These are phyloP conservation scores for Ceratocystis diversiconidia DNA, from an alignment of 2,329 filamentous ascomycete species.

Conservation along the genomic window DNA sequence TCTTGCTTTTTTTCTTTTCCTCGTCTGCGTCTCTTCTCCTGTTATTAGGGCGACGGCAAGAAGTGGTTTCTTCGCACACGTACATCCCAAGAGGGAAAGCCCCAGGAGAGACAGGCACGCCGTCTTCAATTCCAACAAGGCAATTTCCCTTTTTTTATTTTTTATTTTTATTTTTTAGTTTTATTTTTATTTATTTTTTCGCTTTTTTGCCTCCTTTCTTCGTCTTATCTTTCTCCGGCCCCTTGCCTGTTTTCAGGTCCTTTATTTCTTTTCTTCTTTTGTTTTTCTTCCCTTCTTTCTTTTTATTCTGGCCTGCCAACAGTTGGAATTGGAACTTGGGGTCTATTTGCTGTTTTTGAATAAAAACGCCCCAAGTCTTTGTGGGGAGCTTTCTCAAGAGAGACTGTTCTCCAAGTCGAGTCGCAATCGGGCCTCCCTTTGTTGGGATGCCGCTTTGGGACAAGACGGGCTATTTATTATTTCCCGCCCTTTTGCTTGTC, in stretches of 20 bases:
- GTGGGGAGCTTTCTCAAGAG: no score
- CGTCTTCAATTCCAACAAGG: neutral
- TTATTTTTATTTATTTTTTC: neutral
- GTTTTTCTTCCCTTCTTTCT: neutral
- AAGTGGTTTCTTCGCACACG: no score
- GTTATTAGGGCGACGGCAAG: neutral
- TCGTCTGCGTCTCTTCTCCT: no score
- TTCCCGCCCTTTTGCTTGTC: neutral
- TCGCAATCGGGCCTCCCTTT: neutral
- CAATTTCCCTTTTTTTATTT: neutral
- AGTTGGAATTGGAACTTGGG: neutral
- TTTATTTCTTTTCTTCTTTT: neutral
- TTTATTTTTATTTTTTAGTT: no score
- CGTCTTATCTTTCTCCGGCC: neutral
- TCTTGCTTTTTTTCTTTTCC: neutral
- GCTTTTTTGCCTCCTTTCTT: neutral
- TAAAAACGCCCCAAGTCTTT: no score
- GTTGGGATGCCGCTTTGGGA: neutral
- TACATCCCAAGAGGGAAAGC: neutral
- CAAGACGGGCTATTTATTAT: neutral
- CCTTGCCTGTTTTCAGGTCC: neutral
- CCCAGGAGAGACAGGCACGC: neutral
- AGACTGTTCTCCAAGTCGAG: neutral
- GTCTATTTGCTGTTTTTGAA: neutral
- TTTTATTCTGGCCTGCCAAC: neutral